Evolutionary conservation across 306 rosid species (phyloP), one percentile per base, ranked within the genome.

Genomic region (Quillaja saponaria): DNA sequence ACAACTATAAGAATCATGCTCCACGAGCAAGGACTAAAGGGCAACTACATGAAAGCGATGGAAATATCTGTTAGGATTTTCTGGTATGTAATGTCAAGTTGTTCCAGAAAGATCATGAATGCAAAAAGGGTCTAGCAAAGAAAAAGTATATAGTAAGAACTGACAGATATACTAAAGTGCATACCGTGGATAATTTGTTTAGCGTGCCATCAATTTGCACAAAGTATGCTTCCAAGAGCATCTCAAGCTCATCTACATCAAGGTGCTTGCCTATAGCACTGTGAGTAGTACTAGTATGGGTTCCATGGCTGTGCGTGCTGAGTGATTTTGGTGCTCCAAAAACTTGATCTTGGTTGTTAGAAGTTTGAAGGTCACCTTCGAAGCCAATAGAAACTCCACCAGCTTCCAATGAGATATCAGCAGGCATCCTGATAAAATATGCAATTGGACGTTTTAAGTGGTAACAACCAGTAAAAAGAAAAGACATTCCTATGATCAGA

Each of bases 141-240:
- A 66, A 4, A 50, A 9, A 15, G 33, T 1, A 31, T 17, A 8
- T 0, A 15, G 5, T 3, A 17, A 44, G 13, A 49, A 19, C 4
- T 15, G 14, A 48, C 3, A 45, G 7, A 63, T 9, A 13, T 28
- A 51, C 19, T 10, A 2, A 42, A 15, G 6, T 1, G 33, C 61
- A 4, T 80, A 83, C 88, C 85, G 85, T 80, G 49, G 88, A 77
- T 37, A 83, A 78, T 62, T 89, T 86, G 79, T 86, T 88, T 41
- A 87, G 53, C 16, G 96, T 86, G 68, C 99, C 99, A 68, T 92
- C 96, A 34, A 92, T 89, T 71, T 89, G 99, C 58, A 89, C 99
- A 44, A 92, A 92, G 76, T 92, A 92, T 3, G 99, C 99, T 74
- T 92, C 99, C 82, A 92, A 72, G 51, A 92, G 95, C 99, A 92